Conservation (phyloP, 371 early-diverging fungal genomes). For the Zychaea mexicana region DNA sequence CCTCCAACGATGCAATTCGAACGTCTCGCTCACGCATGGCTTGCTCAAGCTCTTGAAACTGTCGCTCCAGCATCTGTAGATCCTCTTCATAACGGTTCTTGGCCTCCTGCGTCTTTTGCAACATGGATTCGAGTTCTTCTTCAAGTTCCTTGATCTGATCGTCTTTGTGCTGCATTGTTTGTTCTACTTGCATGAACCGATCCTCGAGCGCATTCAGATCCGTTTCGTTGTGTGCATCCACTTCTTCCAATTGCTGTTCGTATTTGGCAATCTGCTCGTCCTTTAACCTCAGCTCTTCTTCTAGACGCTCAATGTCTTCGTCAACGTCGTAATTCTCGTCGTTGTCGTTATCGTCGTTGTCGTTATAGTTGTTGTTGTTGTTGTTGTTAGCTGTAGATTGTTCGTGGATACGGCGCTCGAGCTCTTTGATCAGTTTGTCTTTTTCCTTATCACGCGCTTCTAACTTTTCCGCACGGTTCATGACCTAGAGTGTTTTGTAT, state of each 20-base stretch:
- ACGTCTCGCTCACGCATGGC: conserved; percentile 39
- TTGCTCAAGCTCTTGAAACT: conserved; percentile 29
- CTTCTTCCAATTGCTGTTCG: conserved; percentile 14
- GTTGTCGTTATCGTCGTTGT: too few species aligned
- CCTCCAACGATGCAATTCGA: conserved; percentile 38
- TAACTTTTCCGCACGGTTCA: conserved; percentile 15
- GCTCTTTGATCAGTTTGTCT: conserved; percentile 15
- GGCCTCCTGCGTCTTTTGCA: conserved; percentile 18
- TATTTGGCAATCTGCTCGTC: conserved; percentile 22
- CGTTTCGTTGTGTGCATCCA: conserved; percentile 15
- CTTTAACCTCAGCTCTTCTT: conserved; percentile 21
- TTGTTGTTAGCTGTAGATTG: neutral
- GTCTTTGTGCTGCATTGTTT: conserved; percentile 18
- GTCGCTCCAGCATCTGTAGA: conserved; percentile 16
- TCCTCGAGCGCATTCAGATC: conserved; percentile 20
- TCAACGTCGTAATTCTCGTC: too few species aligned
- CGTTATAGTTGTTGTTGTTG: too few species aligned
- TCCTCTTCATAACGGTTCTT: conserved; percentile 22
- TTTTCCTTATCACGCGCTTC: conserved; percentile 20
- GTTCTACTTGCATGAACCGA: conserved; percentile 19
- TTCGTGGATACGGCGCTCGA: conserved; percentile 17
- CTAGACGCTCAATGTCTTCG: conserved; percentile 28
- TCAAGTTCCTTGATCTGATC: conserved; percentile 15
- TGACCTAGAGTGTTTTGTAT: conserved; percentile 12
- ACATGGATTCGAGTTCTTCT: conserved; percentile 14